phyloP scores from a whole-genome alignment of 495 filamentous ascomycete genomes.

The Penicillium odoratum region DNA sequence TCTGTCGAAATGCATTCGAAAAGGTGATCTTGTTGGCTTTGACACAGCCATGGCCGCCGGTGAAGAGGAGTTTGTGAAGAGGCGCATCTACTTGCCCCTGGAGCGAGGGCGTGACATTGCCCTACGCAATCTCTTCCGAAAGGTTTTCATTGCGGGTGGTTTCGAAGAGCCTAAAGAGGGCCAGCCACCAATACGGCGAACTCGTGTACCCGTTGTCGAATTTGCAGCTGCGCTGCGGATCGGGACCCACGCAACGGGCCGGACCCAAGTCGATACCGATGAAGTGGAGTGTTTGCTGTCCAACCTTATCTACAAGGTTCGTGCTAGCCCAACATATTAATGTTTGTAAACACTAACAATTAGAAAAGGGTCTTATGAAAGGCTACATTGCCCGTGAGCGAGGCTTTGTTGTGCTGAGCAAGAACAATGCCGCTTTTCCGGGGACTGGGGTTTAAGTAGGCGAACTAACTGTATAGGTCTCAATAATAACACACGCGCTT shows the following conservation, averaged over 20 bases:
- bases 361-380: conserved; percentile 81
- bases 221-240: conserved; percentile 68
- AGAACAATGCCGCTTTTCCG: conserved; percentile 80
- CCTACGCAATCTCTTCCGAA: conserved; percentile 83
- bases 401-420: conserved; percentile 86
- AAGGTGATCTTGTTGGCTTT: conserved; percentile 79
- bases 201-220: conserved; percentile 75
- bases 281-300: conserved; percentile 95
- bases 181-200: conserved; percentile 62
- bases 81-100: conserved; percentile 92
- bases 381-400: conserved; percentile 93
- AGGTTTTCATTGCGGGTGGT: conserved; percentile 80
- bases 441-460: conserved; percentile 77
- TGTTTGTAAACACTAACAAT: not conserved
- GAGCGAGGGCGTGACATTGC: conserved; percentile 91
- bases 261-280: conserved; percentile 73
- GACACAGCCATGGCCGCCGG: conserved; percentile 77
- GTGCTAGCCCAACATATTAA: conserved; percentile 19
- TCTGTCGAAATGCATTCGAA: conserved; percentile 72
- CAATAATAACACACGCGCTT: not conserved
- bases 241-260: conserved; percentile 51
- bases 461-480: not conserved
- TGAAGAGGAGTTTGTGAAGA: conserved; percentile 86
- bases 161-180: conserved; percentile 72
- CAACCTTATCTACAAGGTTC: conserved; percentile 95